Percentiles rank a stretch among this genome's conserved stretches.
These are phyloP conservation scores for Sclerotiophoma versabilis DNA, from an alignment of 2,329 filamentous ascomycete genomes.

Conservation along the genomic window DNA sequence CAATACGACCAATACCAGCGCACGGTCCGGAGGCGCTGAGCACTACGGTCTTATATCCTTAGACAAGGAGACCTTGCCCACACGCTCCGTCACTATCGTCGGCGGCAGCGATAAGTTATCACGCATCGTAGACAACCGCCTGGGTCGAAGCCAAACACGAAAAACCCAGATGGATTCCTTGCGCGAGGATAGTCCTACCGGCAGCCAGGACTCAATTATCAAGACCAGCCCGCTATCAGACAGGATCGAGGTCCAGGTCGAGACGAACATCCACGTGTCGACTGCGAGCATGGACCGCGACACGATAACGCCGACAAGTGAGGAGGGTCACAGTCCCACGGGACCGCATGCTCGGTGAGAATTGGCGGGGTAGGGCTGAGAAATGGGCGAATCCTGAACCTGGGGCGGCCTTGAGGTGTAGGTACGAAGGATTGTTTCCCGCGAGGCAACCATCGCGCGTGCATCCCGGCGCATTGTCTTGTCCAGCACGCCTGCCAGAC, in stretches of 20 bases:
- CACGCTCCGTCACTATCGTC: slow-evolving; percentile 46
- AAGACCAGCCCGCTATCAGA: slow-evolving; percentile 27
- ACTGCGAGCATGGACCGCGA: slow-evolving; percentile 6
- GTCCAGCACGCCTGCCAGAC: neutral
- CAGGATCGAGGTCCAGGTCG: slow-evolving; percentile 46
- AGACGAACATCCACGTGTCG: slow-evolving; percentile 23
- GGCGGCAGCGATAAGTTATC: slow-evolving; percentile 42
- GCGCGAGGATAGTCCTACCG: slow-evolving; percentile 36
- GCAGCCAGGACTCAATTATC: slow-evolving; percentile 46
- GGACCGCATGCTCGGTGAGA: neutral
- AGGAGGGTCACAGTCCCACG: neutral
- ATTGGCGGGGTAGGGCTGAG: neutral
- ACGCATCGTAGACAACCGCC: slow-evolving; percentile 36
- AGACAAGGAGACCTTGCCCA: slow-evolving; percentile 33
- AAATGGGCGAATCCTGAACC: neutral
- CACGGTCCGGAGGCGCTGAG: slow-evolving; percentile 34
- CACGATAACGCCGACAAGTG: neutral
- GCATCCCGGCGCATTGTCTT: neutral
- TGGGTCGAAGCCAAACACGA: slow-evolving; percentile 26
- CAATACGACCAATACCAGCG: slow-evolving; percentile 28
- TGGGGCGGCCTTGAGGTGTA: neutral
- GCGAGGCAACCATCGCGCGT: neutral
- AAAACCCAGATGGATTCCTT: slow-evolving; percentile 24
- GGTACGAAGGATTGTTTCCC: neutral
- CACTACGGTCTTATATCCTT: slow-evolving; percentile 42